Evolutionary conservation across 164 flowering plant genomes (phyloP).

Genomic region (Taxillus chinensis): DNA sequence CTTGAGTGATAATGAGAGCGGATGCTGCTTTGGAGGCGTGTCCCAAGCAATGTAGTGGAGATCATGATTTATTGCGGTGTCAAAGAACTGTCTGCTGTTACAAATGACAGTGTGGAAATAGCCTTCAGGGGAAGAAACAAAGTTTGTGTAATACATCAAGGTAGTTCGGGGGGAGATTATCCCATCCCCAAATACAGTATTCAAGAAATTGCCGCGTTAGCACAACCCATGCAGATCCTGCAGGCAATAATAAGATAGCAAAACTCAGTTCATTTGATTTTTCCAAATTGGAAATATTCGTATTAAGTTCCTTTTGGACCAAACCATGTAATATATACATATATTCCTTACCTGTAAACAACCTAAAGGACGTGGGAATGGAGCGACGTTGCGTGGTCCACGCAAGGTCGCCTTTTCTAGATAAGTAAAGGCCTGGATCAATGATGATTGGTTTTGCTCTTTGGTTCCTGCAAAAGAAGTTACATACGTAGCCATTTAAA

Average conservation of each 20-base stretch:
- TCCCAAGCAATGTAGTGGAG: constrained; percentile 99
- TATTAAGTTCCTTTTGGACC: not conserved
- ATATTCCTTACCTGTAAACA: constrained; percentile 66
- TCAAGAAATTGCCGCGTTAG: constrained; percentile 74
- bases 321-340: not conserved
- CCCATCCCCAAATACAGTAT: constrained; percentile 95
- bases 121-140: constrained; percentile 91
- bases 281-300: too few species aligned
- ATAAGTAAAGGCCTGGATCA: constrained; percentile 89
- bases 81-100: constrained; percentile 51
- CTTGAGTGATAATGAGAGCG: constrained; percentile 47
- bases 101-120: constrained; percentile 96
- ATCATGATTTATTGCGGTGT: constrained; percentile 75
- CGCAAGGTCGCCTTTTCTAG: constrained; percentile 71
- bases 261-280: not conserved
- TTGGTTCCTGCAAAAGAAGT: constrained; percentile 47
- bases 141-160: constrained; percentile 90
- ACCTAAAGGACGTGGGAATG: constrained; percentile 73
- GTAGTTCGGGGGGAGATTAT: constrained; percentile 85
- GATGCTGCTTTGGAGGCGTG: constrained; percentile 97
- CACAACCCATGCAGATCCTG: constrained; percentile 97
- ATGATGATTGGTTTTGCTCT: constrained; percentile 82
- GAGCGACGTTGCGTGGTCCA: constrained; percentile 63
- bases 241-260: constrained; percentile 4
- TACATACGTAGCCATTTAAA: not conserved